Evolutionary conservation across 345 rosid species (phyloP).

Genomic region (Populus nigra): DNA sequence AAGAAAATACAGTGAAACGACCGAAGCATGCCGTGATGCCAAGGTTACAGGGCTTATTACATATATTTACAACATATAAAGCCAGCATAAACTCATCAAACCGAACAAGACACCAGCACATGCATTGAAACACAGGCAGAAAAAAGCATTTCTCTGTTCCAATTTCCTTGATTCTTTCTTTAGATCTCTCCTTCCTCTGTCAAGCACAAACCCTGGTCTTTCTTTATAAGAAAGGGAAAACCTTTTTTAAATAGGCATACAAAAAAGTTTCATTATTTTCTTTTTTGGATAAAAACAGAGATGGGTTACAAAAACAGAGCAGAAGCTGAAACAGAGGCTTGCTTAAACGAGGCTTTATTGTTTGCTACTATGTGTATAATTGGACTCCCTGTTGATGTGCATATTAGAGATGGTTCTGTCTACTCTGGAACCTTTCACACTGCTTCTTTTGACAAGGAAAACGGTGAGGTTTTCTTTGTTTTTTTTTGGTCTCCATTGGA

Average conservation of each 20-base stretch:
- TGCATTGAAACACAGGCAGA: neutral
- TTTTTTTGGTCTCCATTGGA: neutral
- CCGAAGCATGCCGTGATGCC: neutral
- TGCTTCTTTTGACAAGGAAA: conserved; percentile 64
- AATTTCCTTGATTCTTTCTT: neutral
- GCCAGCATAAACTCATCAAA: neutral
- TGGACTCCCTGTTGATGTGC: conserved; percentile 78
- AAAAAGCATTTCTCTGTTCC: neutral
- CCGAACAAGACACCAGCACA: neutral
- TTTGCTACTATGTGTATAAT: conserved; percentile 66
- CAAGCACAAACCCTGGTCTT: neutral
- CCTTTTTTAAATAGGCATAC: neutral
- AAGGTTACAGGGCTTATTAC: neutral
- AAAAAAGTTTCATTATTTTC: neutral
- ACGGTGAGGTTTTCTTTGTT: conserved; percentile 32
- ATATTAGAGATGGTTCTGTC: conserved; percentile 75
- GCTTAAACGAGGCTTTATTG: conserved; percentile 53
- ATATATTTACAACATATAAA: neutral
- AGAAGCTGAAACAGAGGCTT: conserved; percentile 25
- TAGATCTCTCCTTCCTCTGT: neutral
- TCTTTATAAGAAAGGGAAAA: neutral
- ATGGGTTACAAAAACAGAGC: conserved; percentile 23
- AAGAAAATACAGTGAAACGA: neutral
- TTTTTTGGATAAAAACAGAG: neutral
- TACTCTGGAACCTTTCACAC: conserved; percentile 77